Evolutionary conservation across 225 moss, liverwort and hornwort genomes (phyloP), one percentile per base, ranked within the genome.

Genomic region (Bryum argenteum): DNA sequence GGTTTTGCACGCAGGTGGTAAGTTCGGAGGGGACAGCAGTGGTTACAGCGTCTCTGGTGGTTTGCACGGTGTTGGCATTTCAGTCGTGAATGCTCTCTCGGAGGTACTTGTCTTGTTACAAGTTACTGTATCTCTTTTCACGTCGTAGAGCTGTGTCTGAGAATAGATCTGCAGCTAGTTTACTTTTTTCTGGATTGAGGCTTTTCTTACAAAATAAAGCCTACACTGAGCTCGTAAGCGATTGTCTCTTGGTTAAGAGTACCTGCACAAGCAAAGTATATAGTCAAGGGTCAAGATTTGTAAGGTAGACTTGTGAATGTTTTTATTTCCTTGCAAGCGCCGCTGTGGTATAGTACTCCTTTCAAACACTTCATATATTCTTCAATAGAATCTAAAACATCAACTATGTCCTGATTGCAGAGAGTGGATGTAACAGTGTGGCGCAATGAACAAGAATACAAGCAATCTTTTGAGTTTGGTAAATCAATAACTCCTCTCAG

Each of bases 31-130:
- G 69, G 94, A 94, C 14, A 88, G 91, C 81, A 98, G 97, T 72
- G 87, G 97, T 22, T 98, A 98, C 65, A 85, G 86, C 62, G 94
- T 98, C 71, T 98, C 97, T 79, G 97, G 97, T 75, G 97, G 97
- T 57, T 84, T 98, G 62, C 97, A 98, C 71, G 97, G 94, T 41
- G 97, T 98, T 54, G 97, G 97, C 66, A 83, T 98, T 26, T 98
- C 97, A 72, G 97, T 98, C 51, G 97, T 98, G 64, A 98, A 98
- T 79, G 97, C 97, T 18, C 89, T 98, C 18, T 98, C 97, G 17
- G 94, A 92, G 92, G 92, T 92, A 84, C 57, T 45, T 15, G 20
- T 37, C 62, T 74, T 23, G 41, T 64, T 38, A 38, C 51, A n/a
- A 62, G 44, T 52, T 24, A 38, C 20, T 64, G 20, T 38, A 42